Evolutionary conservation across 345 rosid genomes (phyloP).

Genomic region (Eucalyptus pauciflora): DNA sequence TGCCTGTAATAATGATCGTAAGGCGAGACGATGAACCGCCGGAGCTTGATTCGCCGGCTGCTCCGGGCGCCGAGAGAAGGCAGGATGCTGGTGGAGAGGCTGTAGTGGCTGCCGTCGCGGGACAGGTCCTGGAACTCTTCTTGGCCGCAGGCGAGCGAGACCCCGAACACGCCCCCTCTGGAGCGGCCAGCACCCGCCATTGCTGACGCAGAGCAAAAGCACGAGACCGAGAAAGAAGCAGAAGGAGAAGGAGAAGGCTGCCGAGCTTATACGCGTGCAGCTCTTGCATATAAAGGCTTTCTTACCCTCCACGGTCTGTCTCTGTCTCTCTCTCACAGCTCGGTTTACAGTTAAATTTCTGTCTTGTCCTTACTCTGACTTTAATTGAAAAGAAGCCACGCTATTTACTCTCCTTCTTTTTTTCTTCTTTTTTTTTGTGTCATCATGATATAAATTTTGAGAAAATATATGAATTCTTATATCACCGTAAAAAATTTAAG

Average conservation of each 20-base stretch:
- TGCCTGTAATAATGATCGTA: conserved; percentile 83
- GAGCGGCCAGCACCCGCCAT: neutral
- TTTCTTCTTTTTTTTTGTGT: too few relatives aligned
- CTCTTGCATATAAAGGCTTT: neutral
- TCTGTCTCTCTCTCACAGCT: neutral
- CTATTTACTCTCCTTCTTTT: too few relatives aligned
- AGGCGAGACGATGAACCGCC: conserved; percentile 53
- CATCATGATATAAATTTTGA: too few relatives aligned
- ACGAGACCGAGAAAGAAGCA: neutral
- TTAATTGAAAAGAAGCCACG: neutral
- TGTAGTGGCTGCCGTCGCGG: conserved; percentile 75
- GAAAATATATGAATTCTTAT: accelerated
- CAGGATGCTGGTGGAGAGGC: conserved; percentile 71
- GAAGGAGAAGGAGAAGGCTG: neutral
- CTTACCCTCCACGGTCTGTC: neutral
- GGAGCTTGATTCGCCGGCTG: conserved; percentile 62
- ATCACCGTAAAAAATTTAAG: too few relatives aligned
- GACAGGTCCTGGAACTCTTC: conserved; percentile 76
- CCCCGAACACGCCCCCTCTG: conserved; percentile 13
- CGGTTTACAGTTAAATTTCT: neutral
- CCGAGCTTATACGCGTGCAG: neutral
- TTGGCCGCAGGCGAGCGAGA: conserved; percentile 31
- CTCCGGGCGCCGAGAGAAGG: conserved; percentile 94
- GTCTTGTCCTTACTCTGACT: neutral
- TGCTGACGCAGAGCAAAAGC: neutral